Evolutionary conservation across 768 basidiomycete genomes (phyloP), one percentile per base, ranked within the genome.

Genomic region (Pleurotus salmoneostramineus): DNA sequence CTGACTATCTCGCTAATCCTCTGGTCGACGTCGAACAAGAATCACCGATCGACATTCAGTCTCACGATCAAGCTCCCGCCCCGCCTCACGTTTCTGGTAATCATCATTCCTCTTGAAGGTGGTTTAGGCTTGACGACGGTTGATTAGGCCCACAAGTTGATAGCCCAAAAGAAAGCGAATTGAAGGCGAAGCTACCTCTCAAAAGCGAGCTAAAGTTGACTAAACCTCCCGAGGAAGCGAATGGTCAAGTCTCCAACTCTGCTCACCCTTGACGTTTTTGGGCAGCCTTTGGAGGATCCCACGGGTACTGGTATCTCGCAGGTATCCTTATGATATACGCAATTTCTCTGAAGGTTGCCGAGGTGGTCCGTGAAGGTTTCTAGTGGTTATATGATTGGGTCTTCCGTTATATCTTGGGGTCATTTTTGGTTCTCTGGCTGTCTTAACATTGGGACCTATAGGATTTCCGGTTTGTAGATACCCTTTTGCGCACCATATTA

Each of bases 311-410:
- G 57, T 56, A 62, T 27, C 51, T 59, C 49, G 59, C 54, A 48
- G 52, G 35, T 33, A n/a, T 52, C 58, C 36, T 59, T 56, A 36
- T 61, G 56, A 56, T 55, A 62, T 60, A 59, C 62, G 46, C 63
- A 59, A n/a, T 61, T 55, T 48, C 46, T 62, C 57, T 56, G 57
- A 58, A 63, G 65, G 68, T 66, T 68, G 69, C 68, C 68, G 64
- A 62, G 66, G 40, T 59, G 17, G 12, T 62, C 17, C 56, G 52
- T 50, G 56, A 61, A 57, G 56, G 59, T 34, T 59, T 58, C 42
- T 55, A 36, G 33, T 27, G 21, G 21, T 27, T 27, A 27, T 52
- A 32, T 27, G n/a, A 42, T 37, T 63, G 60, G 55, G n/a, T 58
- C 49, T 21, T 49, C 8, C 12, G 27, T 32, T 49, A 10, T 10